These are phyloP conservation scores for Lepiota subincarnata DNA, from an alignment of 768 basidiomycete species.

Conservation along the genomic window DNA sequence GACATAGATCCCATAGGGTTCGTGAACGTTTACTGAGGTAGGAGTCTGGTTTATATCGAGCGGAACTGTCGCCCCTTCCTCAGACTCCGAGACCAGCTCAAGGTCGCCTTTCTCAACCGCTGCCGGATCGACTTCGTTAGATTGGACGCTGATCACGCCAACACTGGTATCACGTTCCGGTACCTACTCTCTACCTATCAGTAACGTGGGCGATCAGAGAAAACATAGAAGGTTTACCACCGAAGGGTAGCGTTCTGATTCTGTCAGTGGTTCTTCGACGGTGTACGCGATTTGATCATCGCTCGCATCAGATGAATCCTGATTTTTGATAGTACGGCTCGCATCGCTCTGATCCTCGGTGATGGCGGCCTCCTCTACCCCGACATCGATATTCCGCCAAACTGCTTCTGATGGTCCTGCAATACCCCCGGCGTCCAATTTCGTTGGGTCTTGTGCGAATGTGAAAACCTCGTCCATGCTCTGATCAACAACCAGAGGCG, in stretches of 20 bases:
- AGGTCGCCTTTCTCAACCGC: conserved; percentile 2
- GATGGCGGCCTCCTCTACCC: neutral
- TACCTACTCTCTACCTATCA: conserved; percentile 15
- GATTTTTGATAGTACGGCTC: neutral
- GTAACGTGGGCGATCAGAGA: neutral
- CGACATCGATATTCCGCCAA: neutral
- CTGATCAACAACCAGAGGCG: neutral
- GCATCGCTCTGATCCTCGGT: neutral
- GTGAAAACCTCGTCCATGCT: neutral
- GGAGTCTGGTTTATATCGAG: neutral
- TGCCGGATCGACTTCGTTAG: conserved; percentile 3
- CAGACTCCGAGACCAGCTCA: neutral
- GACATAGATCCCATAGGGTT: neutral
- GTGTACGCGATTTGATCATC: conserved; percentile 12
- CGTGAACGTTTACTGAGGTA: neutral
- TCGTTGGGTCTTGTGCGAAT: neutral
- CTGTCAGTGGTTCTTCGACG: conserved; percentile 29
- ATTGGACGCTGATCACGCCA: neutral
- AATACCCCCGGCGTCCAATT: too few relatives aligned
- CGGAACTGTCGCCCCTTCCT: neutral
- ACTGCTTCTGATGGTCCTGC: too few relatives aligned
- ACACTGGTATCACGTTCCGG: conserved; percentile 12
- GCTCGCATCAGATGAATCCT: neutral
- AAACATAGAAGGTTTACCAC: conserved; percentile 23
- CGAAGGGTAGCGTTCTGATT: conserved; percentile 24